Evolutionary conservation across 2,329 filamentous ascomycete species (phyloP), one percentile per base, ranked within the genome.

Genomic region (Coniochaeta sp.): DNA sequence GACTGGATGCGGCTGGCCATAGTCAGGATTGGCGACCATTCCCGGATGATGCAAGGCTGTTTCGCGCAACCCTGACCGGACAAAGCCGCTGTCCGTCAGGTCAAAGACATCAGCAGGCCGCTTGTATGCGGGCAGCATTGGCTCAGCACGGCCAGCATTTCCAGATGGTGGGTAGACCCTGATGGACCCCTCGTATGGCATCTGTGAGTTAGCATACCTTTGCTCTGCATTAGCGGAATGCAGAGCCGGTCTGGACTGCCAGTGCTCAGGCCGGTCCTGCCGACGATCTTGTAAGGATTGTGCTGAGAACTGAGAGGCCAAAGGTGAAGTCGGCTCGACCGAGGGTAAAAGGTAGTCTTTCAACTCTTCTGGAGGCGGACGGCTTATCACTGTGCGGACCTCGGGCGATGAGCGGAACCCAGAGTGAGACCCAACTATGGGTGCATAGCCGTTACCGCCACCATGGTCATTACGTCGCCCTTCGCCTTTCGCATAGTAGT

Each of bases 271-370:
- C 38, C 18, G 20, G 26, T 26, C 38, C 38, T 14, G 38, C 18
- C 38, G 38, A 26, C 38, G 20, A 42, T 42, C 38, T 14, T 42
- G 18, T 14, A n/a, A 53, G 53, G 1, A 57, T 50, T 28, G 56
- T 3, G 33, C 40, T 4, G 53, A 46, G 6, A 53, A 53, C 6
- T 51, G 49, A 8, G 55, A 51, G n/a, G 35, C 42, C 22, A 63
- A 57, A 5, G 72, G 71, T 30, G 72, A 74, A 6, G 49, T 57
- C 18, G 70, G 68, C 55, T 78, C 76, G 56, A 77, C 71, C 6
- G 74, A 78, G 8, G 60, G 72, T 13, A 78, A 66, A 53, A 75
- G 61, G 57, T 72, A 66, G 33, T 78, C 75, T 56, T 71, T 68
- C 26, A 63, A 62, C 47, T 65, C 62, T 42, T 59, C 53, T 31